phyloP scores from a whole-genome alignment of 2,329 filamentous ascomycete species.

The Stemphylium beticola region DNA sequence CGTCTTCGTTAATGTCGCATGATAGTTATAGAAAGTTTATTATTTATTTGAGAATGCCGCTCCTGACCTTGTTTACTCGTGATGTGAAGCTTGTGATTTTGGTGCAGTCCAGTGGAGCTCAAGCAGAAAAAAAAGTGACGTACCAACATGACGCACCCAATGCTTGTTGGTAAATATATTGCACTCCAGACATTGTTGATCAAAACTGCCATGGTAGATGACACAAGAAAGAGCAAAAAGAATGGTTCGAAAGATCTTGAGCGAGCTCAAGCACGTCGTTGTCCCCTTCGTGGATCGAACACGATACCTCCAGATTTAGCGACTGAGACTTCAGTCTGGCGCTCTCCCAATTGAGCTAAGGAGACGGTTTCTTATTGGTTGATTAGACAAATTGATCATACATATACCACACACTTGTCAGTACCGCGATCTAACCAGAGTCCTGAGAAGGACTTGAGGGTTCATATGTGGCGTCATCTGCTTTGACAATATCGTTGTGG shows the following conservation, averaged over 20 bases:
- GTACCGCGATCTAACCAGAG: not conserved
- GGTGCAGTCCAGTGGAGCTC: too few species aligned
- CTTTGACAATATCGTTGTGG: not conserved
- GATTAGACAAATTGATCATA: accelerated
- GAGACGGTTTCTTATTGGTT: constrained; percentile 29
- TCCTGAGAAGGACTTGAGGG: not conserved
- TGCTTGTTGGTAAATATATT: not conserved
- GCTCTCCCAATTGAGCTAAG: constrained; percentile 43
- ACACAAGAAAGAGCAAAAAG: constrained; percentile 5
- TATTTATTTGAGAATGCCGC: not conserved
- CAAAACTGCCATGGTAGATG: not conserved
- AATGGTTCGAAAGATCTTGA: constrained; percentile 17
- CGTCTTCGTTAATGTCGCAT: constrained; percentile 12
- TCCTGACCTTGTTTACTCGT: too few species aligned
- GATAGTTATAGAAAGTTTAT: constrained; percentile 5
- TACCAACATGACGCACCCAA: not conserved
- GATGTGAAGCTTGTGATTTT: too few species aligned
- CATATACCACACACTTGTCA: accelerated
- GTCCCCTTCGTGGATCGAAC: constrained; percentile 33
- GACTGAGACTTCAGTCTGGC: constrained; percentile 41
- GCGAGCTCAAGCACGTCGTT: constrained; percentile 18
- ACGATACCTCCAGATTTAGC: constrained; percentile 40
- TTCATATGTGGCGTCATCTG: too few species aligned
- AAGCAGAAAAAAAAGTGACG: not conserved
- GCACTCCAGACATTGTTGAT: not conserved